Conservation (phyloP, 805 yeast species). For the Metschnikowia dekortorum region DNA sequence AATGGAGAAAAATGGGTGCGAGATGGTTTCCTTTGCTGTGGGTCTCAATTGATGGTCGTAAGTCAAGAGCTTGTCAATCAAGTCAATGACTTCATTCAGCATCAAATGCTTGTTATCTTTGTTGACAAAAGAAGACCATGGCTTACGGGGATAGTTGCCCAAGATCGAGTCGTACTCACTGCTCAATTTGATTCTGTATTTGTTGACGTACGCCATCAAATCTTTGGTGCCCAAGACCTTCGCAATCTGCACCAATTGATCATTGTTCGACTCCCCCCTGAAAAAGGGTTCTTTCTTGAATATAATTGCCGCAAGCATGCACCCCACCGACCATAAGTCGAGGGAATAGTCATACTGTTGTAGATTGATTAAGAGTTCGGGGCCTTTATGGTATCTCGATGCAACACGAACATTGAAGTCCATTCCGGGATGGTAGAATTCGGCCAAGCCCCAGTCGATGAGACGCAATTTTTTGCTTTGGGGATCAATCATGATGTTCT, state of each 20-base stretch:
- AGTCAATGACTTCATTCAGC: slow-evolving; percentile 66
- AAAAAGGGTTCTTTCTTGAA: slow-evolving; percentile 91
- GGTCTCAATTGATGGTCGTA: slow-evolving; percentile 87
- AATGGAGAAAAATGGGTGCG: slow-evolving; percentile 45
- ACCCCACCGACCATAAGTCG: slow-evolving; percentile 93
- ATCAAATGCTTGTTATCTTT: slow-evolving; percentile 65
- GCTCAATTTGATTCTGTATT: slow-evolving; percentile 68
- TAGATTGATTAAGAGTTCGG: slow-evolving; percentile 81
- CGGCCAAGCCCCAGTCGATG: slow-evolving; percentile 96
- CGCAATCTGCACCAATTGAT: slow-evolving; percentile 86
- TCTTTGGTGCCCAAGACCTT: slow-evolving; percentile 85
- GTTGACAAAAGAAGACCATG: slow-evolving; percentile 80
- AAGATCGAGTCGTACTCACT: slow-evolving; percentile 70
- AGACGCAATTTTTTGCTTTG: slow-evolving; percentile 62
- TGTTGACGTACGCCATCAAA: slow-evolving; percentile 60
- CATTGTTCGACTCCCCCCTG: slow-evolving; percentile 86
- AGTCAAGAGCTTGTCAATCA: slow-evolving; percentile 71
- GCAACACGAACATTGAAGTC: slow-evolving; percentile 94
- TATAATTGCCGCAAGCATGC: slow-evolving; percentile 85
- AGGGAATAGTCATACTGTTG: slow-evolving; percentile 87
- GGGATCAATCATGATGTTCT: slow-evolving; percentile 93
- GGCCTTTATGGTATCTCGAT: slow-evolving; percentile 89
- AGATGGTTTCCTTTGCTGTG: slow-evolving; percentile 86
- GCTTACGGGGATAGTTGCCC: slow-evolving; percentile 68
- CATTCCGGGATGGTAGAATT: slow-evolving; percentile 83